Evolutionary conservation across 371 early-diverging fungal species (phyloP).

Genomic region (Mucor piriformis): DNA sequence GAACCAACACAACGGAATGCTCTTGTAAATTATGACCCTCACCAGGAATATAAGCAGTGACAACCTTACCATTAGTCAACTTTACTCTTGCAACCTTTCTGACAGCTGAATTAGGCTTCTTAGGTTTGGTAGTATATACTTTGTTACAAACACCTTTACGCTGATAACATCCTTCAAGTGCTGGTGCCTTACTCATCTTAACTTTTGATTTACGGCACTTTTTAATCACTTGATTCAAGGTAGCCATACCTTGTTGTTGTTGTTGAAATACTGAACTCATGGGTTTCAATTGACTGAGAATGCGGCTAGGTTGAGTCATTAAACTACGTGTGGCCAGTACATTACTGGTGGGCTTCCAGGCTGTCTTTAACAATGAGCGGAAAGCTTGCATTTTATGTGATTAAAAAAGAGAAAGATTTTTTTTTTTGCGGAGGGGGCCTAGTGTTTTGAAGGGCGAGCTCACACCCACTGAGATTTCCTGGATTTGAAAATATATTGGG

Average conservation of each 20-base stretch:
- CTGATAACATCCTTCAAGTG: slow-evolving; percentile 86
- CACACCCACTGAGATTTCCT: no score
- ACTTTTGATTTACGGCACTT: slow-evolving; percentile 77
- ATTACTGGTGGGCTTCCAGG: slow-evolving; percentile 23
- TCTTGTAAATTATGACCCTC: slow-evolving; percentile 98
- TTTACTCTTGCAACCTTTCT: slow-evolving; percentile 88
- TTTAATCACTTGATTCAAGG: slow-evolving; percentile 93
- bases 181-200: slow-evolving; percentile 80
- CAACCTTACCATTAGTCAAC: slow-evolving; percentile 84
- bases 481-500: no score
- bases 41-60: slow-evolving; percentile 96
- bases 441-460: no score
- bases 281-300: slow-evolving; percentile 29
- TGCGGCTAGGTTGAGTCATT: slow-evolving; percentile 10
- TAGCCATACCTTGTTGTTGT: slow-evolving; percentile 72
- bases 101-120: slow-evolving; percentile 93
- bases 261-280: slow-evolving; percentile 17
- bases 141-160: slow-evolving; percentile 94
- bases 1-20: slow-evolving; percentile 93
- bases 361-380: slow-evolving; percentile 30
- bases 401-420: no score
- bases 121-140: slow-evolving; percentile 92
- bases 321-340: slow-evolving; percentile 12
- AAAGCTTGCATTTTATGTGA: slow-evolving; percentile 28
- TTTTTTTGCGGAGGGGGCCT: no score